Evolutionary conservation across 495 filamentous ascomycete genomes (phyloP).

Genomic region (Thermothielavioides terrestris): DNA sequence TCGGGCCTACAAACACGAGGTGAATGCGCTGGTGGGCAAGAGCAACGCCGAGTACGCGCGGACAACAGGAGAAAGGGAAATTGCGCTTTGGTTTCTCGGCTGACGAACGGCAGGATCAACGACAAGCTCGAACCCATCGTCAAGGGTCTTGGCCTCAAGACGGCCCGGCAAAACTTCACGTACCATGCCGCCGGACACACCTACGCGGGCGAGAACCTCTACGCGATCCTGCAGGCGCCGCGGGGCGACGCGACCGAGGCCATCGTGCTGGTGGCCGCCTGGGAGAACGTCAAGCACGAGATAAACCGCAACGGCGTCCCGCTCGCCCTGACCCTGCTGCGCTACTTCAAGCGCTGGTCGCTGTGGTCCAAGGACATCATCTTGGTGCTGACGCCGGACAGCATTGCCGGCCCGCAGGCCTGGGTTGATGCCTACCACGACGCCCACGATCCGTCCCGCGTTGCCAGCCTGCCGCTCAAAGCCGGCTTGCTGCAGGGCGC

Average conservation of each 20-base stretch:
- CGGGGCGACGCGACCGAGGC: constrained; percentile 97
- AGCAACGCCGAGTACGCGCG: constrained; percentile 42
- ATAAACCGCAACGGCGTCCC: constrained; percentile 82
- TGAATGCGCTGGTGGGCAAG: constrained; percentile 52
- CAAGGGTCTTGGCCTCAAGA: constrained; percentile 69
- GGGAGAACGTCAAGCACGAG: constrained; percentile 72
- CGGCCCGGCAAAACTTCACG: constrained; percentile 64
- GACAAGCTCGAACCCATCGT: constrained; percentile 67
- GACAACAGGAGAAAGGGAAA: background rate
- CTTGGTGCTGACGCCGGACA: constrained; percentile 80
- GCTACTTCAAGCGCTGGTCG: constrained; percentile 97
- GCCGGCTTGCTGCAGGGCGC: constrained; percentile 89
- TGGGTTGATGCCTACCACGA: constrained; percentile 98
- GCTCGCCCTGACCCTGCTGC: constrained; percentile 72
- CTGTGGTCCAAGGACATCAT: constrained; percentile 99
- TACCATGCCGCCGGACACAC: constrained; percentile 72
- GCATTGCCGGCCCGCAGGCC: constrained; percentile 81
- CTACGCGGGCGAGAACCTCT: constrained; percentile 80
- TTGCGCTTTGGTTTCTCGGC: background rate
- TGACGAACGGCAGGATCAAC: constrained; percentile 43
- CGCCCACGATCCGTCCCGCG: constrained; percentile 55
- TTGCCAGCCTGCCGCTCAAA: constrained; percentile 78
- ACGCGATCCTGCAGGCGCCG: constrained; percentile 90
- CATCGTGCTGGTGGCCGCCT: constrained; percentile 82
- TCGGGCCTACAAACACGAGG: constrained; percentile 80